phyloP scores from a whole-genome alignment of 2,329 filamentous ascomycete species.

The Monilinia fructigena region DNA sequence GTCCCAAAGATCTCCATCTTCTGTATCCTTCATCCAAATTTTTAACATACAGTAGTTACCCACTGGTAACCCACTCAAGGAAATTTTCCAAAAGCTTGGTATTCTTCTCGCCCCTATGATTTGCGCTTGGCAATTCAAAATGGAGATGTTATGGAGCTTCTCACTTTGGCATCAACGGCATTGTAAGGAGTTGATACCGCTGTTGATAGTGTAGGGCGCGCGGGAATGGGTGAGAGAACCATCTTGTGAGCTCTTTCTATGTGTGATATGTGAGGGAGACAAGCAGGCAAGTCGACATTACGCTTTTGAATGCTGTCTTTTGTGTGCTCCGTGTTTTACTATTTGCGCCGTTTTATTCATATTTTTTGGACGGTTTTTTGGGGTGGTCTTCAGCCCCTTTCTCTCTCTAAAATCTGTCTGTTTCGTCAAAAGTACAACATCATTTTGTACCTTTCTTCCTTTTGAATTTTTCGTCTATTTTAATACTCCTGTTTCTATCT shows the following conservation, averaged over 20 bases:
- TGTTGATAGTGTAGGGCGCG: background rate
- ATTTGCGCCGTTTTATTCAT: background rate
- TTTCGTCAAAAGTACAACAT: background rate
- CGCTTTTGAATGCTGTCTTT: background rate
- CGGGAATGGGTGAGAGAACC: background rate
- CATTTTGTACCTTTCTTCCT: background rate
- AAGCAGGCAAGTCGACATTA: background rate
- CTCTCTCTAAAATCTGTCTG: background rate
- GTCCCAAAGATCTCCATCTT: background rate
- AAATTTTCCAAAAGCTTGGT: constrained; percentile 7
- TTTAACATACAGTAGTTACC: background rate
- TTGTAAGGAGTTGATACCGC: background rate
- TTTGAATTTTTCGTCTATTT: background rate
- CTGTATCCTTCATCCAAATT: background rate
- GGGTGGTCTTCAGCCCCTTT: background rate
- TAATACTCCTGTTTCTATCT: background rate
- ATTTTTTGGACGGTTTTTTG: no score
- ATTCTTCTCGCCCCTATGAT: background rate
- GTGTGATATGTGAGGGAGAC: background rate
- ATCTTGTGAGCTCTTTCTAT: background rate
- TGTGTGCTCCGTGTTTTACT: background rate
- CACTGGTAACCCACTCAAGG: background rate
- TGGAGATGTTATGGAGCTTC: background rate
- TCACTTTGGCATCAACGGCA: background rate
- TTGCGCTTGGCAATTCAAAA: background rate